These are phyloP conservation scores for Graphium sp. DNA, from an alignment of 2,329 filamentous ascomycete genomes.

Conservation along the genomic window DNA sequence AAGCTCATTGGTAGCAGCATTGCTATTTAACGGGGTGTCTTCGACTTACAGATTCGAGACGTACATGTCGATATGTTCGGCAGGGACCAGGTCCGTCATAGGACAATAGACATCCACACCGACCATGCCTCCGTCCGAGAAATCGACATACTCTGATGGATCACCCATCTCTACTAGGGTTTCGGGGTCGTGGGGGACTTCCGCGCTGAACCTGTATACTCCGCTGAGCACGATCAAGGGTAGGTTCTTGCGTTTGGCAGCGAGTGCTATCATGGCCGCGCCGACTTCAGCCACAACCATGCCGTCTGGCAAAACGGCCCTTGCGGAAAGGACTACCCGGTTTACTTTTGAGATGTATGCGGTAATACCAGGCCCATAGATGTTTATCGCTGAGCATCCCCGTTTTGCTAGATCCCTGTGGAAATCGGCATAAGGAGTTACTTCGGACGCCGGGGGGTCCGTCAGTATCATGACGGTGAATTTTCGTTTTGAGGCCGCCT, in stretches of 20 bases:
- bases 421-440: conserved; percentile 35
- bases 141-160: conserved; percentile 58
- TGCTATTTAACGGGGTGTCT: neutral
- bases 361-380: conserved; percentile 74
- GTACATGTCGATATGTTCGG: conserved; percentile 62
- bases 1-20: neutral
- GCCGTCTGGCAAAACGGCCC: conserved; percentile 77
- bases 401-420: conserved; percentile 62
- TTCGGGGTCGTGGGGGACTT: conserved; percentile 71
- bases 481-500: conserved; percentile 74
- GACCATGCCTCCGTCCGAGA: conserved; percentile 64
- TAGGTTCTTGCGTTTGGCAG: conserved; percentile 65
- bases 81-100: conserved; percentile 66
- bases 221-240: conserved; percentile 81
- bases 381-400: conserved; percentile 68
- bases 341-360: conserved; percentile 91
- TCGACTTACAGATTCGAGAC: conserved; percentile 56
- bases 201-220: conserved; percentile 85
- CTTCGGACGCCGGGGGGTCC: conserved; percentile 24
- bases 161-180: conserved; percentile 77
- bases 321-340: conserved; percentile 83
- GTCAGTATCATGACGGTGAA: conserved; percentile 83
- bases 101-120: conserved; percentile 65
- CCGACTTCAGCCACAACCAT: conserved; percentile 72
- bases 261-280: conserved; percentile 67